Percentiles rank a stretch among this genome's conserved stretches.
These are phyloP conservation scores for Coleophoma crateriformis DNA, from an alignment of 2,329 filamentous ascomycete species.

Conservation along the genomic window DNA sequence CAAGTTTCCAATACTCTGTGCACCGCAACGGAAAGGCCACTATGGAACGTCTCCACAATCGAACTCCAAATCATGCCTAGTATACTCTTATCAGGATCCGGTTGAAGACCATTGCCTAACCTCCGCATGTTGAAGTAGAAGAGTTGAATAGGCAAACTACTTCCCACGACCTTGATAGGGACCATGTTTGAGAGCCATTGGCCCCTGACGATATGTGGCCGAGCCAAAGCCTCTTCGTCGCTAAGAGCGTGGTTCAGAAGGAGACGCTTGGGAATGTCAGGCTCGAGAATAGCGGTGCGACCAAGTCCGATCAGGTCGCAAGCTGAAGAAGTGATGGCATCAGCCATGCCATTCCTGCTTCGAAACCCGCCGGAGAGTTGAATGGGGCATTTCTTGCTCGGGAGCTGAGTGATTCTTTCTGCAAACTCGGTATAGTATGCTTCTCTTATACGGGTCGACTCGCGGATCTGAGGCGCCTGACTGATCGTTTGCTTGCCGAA, in stretches of 20 bases:
- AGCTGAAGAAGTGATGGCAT: slow-evolving; percentile 4
- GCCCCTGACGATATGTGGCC: slow-evolving; percentile 23
- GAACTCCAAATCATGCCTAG: slow-evolving; percentile 9
- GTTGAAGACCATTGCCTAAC: slow-evolving; percentile 21
- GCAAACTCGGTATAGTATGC: slow-evolving; percentile 8
- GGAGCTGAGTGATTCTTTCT: slow-evolving; percentile 3
- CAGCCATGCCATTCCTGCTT: slow-evolving; percentile 6
- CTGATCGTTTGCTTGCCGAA: not conserved
- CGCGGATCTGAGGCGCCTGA: slow-evolving; percentile 3
- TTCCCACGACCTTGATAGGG: slow-evolving; percentile 23
- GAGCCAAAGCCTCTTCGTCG: slow-evolving; percentile 18
- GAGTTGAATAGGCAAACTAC: slow-evolving; percentile 25
- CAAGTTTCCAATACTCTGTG: not conserved
- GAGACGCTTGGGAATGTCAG: slow-evolving; percentile 7
- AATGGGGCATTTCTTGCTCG: slow-evolving; percentile 3
- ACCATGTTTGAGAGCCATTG: slow-evolving; percentile 20
- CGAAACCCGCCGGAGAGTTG: slow-evolving; percentile 7
- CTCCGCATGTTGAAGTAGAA: slow-evolving; percentile 30
- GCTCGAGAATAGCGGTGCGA: slow-evolving; percentile 5
- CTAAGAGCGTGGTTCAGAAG: slow-evolving; percentile 10
- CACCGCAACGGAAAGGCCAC: not conserved
- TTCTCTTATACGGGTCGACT: slow-evolving; percentile 8
- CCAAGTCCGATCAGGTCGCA: slow-evolving; percentile 8
- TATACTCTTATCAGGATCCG: slow-evolving; percentile 24
- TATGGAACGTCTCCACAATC: not conserved